phyloP scores from a whole-genome alignment of 441 rosid species.

The Adansonia gregorii region DNA sequence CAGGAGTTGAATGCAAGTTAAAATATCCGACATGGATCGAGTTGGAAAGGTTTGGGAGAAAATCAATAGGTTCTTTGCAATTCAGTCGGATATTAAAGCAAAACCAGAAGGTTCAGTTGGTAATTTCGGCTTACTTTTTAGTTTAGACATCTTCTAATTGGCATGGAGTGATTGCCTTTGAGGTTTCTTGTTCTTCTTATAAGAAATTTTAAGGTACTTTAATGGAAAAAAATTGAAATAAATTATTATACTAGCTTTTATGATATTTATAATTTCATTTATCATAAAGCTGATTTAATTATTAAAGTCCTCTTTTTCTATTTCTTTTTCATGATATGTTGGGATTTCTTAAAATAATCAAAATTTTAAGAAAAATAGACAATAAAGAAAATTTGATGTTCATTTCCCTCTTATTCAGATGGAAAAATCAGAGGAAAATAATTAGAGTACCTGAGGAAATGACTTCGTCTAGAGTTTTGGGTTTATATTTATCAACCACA shows the following conservation, averaged over 20 bases:
- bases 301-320: neutral
- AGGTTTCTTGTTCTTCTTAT: constrained; percentile 49
- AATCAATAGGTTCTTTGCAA: constrained; percentile 37
- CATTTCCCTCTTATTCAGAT: neutral
- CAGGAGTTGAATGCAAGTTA: constrained; percentile 43
- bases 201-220: constrained; percentile 59
- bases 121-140: constrained; percentile 45
- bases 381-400: neutral
- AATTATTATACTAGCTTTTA: neutral
- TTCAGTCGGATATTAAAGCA: constrained; percentile 40
- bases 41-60: constrained; percentile 37
- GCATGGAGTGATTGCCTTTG: constrained; percentile 39
- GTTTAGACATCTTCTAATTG: constrained; percentile 36
- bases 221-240: neutral
- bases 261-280: neutral
- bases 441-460: too few species aligned
- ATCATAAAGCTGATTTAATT: neutral
- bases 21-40: constrained; percentile 53
- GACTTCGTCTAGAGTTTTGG: too few species aligned
- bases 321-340: neutral
- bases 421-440: too few species aligned
- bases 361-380: neutral
- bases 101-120: constrained; percentile 41
- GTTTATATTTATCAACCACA: too few species aligned
- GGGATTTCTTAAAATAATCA: neutral